Evolutionary conservation across 305 asterid species (phyloP).

Genomic region (Fraxinus angustifolia): DNA sequence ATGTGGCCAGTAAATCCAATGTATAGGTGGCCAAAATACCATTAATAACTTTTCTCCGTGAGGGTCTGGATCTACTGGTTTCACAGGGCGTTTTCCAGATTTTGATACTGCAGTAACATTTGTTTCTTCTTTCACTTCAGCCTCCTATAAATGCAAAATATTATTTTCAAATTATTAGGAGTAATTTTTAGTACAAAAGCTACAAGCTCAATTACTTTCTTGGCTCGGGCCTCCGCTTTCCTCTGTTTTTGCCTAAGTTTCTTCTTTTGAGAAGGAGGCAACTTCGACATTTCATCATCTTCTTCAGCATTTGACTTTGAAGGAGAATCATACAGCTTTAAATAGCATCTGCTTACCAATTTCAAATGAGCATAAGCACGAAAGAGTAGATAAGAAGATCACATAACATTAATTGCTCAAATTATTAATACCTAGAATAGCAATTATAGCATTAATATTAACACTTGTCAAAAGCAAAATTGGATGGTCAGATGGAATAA

Average conservation of each 20-base stretch:
- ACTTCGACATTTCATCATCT: conserved; percentile 75
- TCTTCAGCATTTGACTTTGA: conserved; percentile 80
- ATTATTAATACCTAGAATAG: neutral
- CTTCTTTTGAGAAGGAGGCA: conserved; percentile 91
- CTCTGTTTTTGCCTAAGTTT: conserved; percentile 90
- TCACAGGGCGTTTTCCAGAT: conserved; percentile 77
- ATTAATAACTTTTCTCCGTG: conserved; percentile 83
- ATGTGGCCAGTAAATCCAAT: neutral
- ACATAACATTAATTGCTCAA: neutral
- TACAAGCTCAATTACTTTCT: conserved; percentile 53
- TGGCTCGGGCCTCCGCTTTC: conserved; percentile 98
- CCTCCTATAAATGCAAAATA: conserved; percentile 58
- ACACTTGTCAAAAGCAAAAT: neutral
- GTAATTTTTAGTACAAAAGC: conserved; percentile 14
- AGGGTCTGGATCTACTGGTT: conserved; percentile 90
- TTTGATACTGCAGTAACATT: conserved; percentile 50
- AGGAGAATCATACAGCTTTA: conserved; percentile 88
- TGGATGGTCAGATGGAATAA: neutral
- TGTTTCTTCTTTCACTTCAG: conserved; percentile 87
- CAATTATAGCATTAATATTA: neutral
- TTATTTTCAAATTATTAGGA: conserved; percentile 13
- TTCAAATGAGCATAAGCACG: conserved; percentile 19
- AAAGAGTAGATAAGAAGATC: conserved; percentile 3
- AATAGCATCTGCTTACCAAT: conserved; percentile 67
- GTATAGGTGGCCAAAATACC: conserved; percentile 40